Base-by-base conservation (phyloP, 140 eudicot genomes). In the Ambrosia hybrid region DNA sequence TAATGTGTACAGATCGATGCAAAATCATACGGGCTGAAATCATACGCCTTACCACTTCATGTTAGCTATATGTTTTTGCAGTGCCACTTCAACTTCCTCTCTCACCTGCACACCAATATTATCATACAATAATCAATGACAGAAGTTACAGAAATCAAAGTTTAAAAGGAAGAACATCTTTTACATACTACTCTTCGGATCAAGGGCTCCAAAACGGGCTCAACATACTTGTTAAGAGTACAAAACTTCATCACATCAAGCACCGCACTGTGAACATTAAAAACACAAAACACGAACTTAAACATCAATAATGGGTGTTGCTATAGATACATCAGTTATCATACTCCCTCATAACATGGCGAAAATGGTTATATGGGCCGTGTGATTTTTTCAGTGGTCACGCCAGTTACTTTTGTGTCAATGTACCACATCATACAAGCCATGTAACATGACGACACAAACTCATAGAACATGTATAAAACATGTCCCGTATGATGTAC, bases 151-250 rank as follows among this genome's bases (percentile, higher is more conserved):
- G 2, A 8, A 63, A 37, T 6, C 3, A 1, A 37, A 63, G 33
- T 14, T 38, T 17, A 37, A 59, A 39, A 59, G 9, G 15, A 15
- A 75, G 12, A 11, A 66, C 12, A 30, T 63, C 48, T 15, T 38
- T 57, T 21, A 83, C 99, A 71, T 95, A 91, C 99, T 41, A 95
- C 97, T 83, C 86, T 81, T 16, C 99, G 97, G 51, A 95, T 79
- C 81, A 95, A 81, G 64, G 99, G 97, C 95, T 95, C 99, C 78
- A 95, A 78, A 71, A 86, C 86, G 7, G 96, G 97, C 89, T 82
- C 90, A 63, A 88, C 69, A 55, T 76, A 77, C 61, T 74, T 74
- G 71, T 88, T 86, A 80, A 88, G 56, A 45, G 81, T 80, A 58
- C 76, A 78, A 26, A 84, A 65, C 76, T 72, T 80, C 84, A 90